These are phyloP conservation scores for Fusarium sp. DNA, from an alignment of 2,329 filamentous ascomycete species.

Conservation along the genomic window DNA sequence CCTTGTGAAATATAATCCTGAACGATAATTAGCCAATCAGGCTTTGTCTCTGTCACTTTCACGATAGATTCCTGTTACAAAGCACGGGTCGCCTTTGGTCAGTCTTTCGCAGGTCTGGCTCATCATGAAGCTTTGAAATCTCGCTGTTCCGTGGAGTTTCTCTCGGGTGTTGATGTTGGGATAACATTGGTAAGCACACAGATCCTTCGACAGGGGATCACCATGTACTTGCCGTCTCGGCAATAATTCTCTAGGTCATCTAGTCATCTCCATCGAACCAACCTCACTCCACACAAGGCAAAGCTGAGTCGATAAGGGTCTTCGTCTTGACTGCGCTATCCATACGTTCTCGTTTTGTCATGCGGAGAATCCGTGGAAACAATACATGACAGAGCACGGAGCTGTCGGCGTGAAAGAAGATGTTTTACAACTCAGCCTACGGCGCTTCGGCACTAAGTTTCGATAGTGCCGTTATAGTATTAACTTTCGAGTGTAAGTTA, in stretches of 20 bases:
- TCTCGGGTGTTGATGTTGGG: background rate
- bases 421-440: background rate
- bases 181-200: background rate
- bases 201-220: background rate
- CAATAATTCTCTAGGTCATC: background rate
- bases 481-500: background rate
- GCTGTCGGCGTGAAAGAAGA: background rate
- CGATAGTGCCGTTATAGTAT: background rate
- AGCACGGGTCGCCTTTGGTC: too few relatives aligned
- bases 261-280: background rate
- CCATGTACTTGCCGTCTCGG: background rate
- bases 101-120: background rate
- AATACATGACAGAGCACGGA: background rate
- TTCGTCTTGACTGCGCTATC: background rate
- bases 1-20: background rate
- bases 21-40: background rate
- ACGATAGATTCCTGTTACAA: background rate
- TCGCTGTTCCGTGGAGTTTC: slow-evolving; percentile 9
- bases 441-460: background rate
- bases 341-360: background rate
- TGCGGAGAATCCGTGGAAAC: background rate
- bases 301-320: background rate
- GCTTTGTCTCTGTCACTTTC: background rate
- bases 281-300: background rate
- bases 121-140: slow-evolving; percentile 13